Evolutionary conservation across 345 rosid genomes (phyloP), one percentile per base, ranked within the genome.

Genomic region (Angophora floribunda): DNA sequence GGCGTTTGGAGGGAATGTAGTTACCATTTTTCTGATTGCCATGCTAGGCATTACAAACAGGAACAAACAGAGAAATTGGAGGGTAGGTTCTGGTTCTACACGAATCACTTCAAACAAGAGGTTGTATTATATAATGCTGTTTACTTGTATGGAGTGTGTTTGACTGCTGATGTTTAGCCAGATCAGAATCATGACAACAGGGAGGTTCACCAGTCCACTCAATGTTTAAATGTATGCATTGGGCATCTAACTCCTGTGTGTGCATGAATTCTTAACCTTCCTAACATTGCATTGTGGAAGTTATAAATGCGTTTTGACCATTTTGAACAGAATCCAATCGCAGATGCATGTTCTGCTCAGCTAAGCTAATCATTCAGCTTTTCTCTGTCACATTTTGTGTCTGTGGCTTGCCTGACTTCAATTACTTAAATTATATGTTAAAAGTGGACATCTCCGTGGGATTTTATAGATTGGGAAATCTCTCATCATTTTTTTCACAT

Each of bases 1-100:
- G 59, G 97, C 94, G 22, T 93, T 97, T 89, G 95, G 96, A 88
- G 91, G 89, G 86, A 94, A 96, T 93, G 87, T 89, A 51, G 89
- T 91, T 82, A 94, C 98, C 55, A n/a, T 97, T 87, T 50, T 93
- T 84, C 41, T 93, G 89, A 89, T 95, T 90, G 88, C 70, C 53
- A 44, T 92, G 24, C 89, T 96, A 85, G 95, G 95, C 79, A 86
- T 94, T 65, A 59, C 92, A 88, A 92, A 59, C 87, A 92, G 92
- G 87, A 93, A 85, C 84, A 85, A 85, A 50, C 52, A 80, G 52
- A 75, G 90, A 87, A 91, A 86, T 89, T 91, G 14, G 90, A 89
- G 93, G 94, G 98, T 96, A 86, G 89, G 90, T 79, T 89, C 82
- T 57, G 61, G 90, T 55, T 41, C 36, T 57, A 28, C 55, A 9